Conservation (phyloP, 352 stramenopile genomes). For the Phytophthora litchii region DNA sequence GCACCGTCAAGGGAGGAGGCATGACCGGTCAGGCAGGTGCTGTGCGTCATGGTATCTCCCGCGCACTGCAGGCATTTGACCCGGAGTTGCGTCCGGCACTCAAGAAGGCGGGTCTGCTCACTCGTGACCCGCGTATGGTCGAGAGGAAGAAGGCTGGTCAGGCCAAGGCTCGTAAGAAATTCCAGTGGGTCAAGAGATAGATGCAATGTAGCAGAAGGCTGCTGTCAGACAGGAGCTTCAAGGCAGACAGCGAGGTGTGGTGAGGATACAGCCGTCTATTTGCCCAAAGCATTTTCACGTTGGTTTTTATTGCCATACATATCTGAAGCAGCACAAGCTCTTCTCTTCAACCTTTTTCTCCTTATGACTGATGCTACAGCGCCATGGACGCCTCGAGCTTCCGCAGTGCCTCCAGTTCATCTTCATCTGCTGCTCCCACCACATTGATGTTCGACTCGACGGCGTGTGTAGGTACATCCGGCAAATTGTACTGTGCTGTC, state of each 20-base stretch:
- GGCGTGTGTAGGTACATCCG: conserved; percentile 76
- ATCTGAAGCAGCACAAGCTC: conserved; percentile 21
- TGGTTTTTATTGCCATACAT: conserved; percentile 44
- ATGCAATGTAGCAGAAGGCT: conserved; percentile 29
- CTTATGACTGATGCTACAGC: conserved; percentile 48
- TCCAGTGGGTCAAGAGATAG: conserved; percentile 99
- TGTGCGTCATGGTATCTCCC: conserved; percentile 92
- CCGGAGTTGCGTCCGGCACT: conserved; percentile 90
- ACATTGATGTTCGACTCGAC: conserved; percentile 83
- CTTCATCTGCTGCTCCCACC: conserved; percentile 71
- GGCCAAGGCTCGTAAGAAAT: conserved; percentile 96
- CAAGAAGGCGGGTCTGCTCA: conserved; percentile 94
- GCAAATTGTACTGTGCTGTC: conserved; percentile 65
- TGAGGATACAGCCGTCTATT: conserved; percentile 9
- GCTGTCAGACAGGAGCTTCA: conserved; percentile 17
- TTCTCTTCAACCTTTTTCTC: conserved; percentile 9
- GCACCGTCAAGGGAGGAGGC: conserved; percentile 92
- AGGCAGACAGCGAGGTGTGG: conserved; percentile 15
- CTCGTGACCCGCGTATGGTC: conserved; percentile 94
- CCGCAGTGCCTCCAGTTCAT: conserved; percentile 85
- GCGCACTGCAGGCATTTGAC: conserved; percentile 95
- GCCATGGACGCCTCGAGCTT: conserved; percentile 89
- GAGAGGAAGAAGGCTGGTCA: conserved; percentile 97
- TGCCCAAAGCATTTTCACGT: conserved; percentile 21
- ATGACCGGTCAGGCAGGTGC: conserved; percentile 94